phyloP scores from a whole-genome alignment of 495 filamentous ascomycete species.

The Aspergillus bertholletiae region DNA sequence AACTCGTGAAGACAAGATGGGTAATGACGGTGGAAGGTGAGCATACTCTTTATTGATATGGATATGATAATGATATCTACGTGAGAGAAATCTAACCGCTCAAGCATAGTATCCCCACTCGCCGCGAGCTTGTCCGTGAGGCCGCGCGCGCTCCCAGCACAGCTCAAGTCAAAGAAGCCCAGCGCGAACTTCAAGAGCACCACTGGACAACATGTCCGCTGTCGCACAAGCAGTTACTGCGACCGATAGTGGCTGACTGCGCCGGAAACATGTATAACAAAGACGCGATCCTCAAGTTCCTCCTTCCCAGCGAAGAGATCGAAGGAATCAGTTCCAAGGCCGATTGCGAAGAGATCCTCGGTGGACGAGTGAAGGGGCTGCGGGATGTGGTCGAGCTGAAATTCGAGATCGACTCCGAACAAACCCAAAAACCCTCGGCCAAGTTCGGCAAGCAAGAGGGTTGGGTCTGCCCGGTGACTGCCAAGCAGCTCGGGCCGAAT shows the following conservation, averaged over 20 bases:
- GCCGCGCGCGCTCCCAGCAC: constrained; percentile 76
- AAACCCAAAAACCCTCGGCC: constrained; percentile 27
- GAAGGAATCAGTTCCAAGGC: constrained; percentile 47
- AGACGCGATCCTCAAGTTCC: constrained; percentile 77
- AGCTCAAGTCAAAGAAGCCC: constrained; percentile 86
- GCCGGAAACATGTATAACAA: constrained; percentile 91
- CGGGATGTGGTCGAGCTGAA: constrained; percentile 88
- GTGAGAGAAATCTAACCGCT: too few species aligned
- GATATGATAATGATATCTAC: too few species aligned
- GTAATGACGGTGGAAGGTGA: constrained; percentile 86
- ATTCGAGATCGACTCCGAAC: constrained; percentile 58
- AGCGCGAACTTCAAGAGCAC: constrained; percentile 77
- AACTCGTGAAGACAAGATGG: too few species aligned
- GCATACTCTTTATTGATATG: constrained; percentile 10
- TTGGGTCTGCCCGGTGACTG: constrained; percentile 85
- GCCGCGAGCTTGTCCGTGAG: constrained; percentile 90
- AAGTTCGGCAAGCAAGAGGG: constrained; percentile 46
- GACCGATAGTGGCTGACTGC: constrained; percentile 80
- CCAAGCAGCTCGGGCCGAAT: constrained; percentile 75
- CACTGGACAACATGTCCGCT: constrained; percentile 84
- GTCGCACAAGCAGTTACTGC: constrained; percentile 67
- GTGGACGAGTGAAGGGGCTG: constrained; percentile 71
- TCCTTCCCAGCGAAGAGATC: constrained; percentile 63
- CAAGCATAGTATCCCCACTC: constrained; percentile 85
- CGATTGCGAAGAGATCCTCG: constrained; percentile 64